Evolutionary conservation across 305 asterid species (phyloP).

Genomic region (Galium porrigens): DNA sequence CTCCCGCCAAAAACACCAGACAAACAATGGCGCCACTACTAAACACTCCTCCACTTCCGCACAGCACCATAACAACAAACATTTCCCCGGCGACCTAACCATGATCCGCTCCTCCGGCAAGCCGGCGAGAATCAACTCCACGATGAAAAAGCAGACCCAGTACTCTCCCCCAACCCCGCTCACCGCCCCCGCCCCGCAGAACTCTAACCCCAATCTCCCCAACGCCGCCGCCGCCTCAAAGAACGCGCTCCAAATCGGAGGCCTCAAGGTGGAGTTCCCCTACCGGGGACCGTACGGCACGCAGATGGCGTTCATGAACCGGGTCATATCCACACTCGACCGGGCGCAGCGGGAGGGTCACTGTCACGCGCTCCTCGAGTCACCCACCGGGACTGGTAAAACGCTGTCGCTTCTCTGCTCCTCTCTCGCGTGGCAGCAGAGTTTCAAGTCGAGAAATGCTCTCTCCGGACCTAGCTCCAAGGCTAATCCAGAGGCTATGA

Average conservation of each 20-base stretch:
- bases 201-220: conserved; percentile 18
- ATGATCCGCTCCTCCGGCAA: neutral
- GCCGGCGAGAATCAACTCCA: neutral
- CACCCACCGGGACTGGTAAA: conserved; percentile 93
- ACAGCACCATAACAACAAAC: neutral
- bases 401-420: conserved; percentile 83
- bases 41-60: neutral
- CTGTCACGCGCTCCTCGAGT: conserved; percentile 80
- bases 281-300: conserved; percentile 80
- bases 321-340: conserved; percentile 72
- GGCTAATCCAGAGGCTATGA: conserved; percentile 52
- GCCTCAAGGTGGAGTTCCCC: conserved; percentile 76
- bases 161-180: conserved; percentile 13
- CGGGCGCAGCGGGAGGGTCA: conserved; percentile 54
- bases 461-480: conserved; percentile 31
- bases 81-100: neutral
- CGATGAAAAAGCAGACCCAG: conserved; percentile 17
- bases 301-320: conserved; percentile 72
- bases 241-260: conserved; percentile 46
- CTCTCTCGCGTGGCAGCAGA: conserved; percentile 77
- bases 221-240: conserved; percentile 19
- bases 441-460: conserved; percentile 30
- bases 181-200: neutral
- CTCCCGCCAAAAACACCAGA: neutral
- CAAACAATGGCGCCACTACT: neutral